Percentiles rank a stretch among this genome's conserved stretches.
phyloP scores from a whole-genome alignment of 306 rosid species.

The Abrus pulchellus region DNA sequence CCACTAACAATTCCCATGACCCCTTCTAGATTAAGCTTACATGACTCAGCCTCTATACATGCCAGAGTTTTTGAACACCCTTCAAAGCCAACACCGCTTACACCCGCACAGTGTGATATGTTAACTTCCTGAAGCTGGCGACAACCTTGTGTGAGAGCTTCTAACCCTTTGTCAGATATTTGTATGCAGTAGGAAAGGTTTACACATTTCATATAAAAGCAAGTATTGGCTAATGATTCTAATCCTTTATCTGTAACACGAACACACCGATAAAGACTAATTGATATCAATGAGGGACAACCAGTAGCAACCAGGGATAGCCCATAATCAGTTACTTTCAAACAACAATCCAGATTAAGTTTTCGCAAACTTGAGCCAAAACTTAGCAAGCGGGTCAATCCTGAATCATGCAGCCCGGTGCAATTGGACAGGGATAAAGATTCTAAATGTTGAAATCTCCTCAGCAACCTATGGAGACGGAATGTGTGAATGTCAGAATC shows the following conservation, averaged over 20 bases:
- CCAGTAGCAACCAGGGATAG: slow-evolving; percentile 58
- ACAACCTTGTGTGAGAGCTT: slow-evolving; percentile 56
- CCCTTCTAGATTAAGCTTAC: slow-evolving; percentile 61
- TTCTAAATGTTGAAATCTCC: slow-evolving; percentile 68
- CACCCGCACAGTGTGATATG: slow-evolving; percentile 56
- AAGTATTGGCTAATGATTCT: slow-evolving; percentile 54
- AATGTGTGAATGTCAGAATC: slow-evolving; percentile 43
- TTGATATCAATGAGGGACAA: slow-evolving; percentile 54
- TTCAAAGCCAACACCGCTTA: slow-evolving; percentile 60
- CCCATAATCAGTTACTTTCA: slow-evolving; percentile 63
- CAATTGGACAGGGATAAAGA: slow-evolving; percentile 71
- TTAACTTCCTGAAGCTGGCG: slow-evolving; percentile 58
- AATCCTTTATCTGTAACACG: slow-evolving; percentile 61
- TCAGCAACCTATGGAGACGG: slow-evolving; percentile 60
- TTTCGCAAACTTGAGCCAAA: slow-evolving; percentile 65
- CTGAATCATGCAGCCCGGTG: slow-evolving; percentile 59
- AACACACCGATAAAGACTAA: slow-evolving; percentile 67
- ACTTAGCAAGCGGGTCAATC: slow-evolving; percentile 52
- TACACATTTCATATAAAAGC: slow-evolving; percentile 58
- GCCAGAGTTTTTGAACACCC: slow-evolving; percentile 68
- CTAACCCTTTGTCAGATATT: slow-evolving; percentile 63
- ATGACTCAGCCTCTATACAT: slow-evolving; percentile 65
- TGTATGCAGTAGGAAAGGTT: slow-evolving; percentile 63
- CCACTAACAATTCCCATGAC: slow-evolving; percentile 62
- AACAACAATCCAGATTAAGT: slow-evolving; percentile 65